Evolutionary conservation across 192 early-diverging fungal genomes (phyloP), one percentile per base, ranked within the genome.

Genomic region (Backusella mclennaniae): DNA sequence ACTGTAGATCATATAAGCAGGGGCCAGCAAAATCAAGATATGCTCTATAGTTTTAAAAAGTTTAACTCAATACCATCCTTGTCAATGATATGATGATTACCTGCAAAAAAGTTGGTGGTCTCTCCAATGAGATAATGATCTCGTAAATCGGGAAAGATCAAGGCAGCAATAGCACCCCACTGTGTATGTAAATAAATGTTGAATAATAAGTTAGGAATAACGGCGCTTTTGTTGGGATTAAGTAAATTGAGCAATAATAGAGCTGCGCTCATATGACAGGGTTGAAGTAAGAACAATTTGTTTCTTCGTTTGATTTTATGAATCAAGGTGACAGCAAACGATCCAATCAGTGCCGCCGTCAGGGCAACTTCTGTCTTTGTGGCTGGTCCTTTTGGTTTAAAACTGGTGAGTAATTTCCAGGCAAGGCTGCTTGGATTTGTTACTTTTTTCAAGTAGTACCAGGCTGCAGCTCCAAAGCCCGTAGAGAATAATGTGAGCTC

Each of bases 101-200:
- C 87, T n/a, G 83, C 78, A 56, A 80, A 89, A 71, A 87, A 89
- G 70, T 87, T 87, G 44, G 85, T 81, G 0, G 85, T 79, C 75
- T 89, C 88, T 67, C 84, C 81, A 73, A 85, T 59, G 8, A 80
- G 67, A 42, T 82, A 63, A 66, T 85, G 83, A 49, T 87, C 86
- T 53, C 87, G 76, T 33, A 89, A 59, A 78, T 89, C 88, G 21
- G 88, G 88, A 39, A 83, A 82, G 33, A 84, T 44, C 69, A 87
- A 75, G 0, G 88, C 86, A 69, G 82, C 77, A 66, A 88, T 82
- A 42, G 79, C 84, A 26, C 88, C 86, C 88, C 88, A 89, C 73
- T 85, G 81, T 33, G 85, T 89, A 46, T 87, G 85, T n/a, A 89
- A 79, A 69, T 89, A 89, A 66, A 89, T 78, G 44, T 89, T 89